These are phyloP conservation scores for Decorospora gaudefroyi DNA, from an alignment of 2,329 filamentous ascomycete species.

Conservation along the genomic window DNA sequence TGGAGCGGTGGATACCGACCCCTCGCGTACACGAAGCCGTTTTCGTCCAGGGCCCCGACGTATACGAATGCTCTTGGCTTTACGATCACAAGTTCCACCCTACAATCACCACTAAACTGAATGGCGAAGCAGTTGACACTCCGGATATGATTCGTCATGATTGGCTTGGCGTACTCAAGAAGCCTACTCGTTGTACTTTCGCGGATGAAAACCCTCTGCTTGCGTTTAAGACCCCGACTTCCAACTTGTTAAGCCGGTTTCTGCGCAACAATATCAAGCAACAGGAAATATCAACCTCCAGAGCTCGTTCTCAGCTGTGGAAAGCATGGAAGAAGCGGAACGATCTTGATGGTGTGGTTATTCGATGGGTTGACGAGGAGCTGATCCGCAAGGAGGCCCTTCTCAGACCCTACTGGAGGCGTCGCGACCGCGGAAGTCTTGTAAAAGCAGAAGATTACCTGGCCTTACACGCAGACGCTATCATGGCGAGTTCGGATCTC, in stretches of 20 bases:
- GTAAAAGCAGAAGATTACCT: conserved; percentile 47
- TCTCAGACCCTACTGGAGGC: conserved; percentile 46
- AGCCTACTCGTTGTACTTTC: conserved; percentile 47
- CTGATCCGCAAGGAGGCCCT: conserved; percentile 44
- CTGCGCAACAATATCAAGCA: conserved; percentile 49
- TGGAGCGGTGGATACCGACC: conserved; percentile 61
- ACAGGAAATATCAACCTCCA: conserved; percentile 47
- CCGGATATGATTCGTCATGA: conserved; percentile 60
- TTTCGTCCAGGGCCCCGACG: conserved; percentile 58
- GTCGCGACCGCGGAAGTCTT: conserved; percentile 46
- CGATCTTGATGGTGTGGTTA: conserved; percentile 47
- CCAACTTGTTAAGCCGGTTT: conserved; percentile 40
- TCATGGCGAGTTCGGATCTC: conserved; percentile 58
- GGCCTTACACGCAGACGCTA: conserved; percentile 53
- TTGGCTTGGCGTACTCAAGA: conserved; percentile 49
- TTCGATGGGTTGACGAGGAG: conserved; percentile 50
- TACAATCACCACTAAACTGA: conserved; percentile 51
- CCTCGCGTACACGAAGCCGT: conserved; percentile 60
- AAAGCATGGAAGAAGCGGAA: conserved; percentile 49
- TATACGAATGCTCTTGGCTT: conserved; percentile 56
- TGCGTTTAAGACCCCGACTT: conserved; percentile 50
- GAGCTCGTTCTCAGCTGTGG: conserved; percentile 48
- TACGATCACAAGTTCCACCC: conserved; percentile 51
- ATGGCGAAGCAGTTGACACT: conserved; percentile 57
- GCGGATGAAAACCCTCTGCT: conserved; percentile 59